A percentile compares a stretch with the other conserved stretches of the same genome.
Evolutionary conservation across 371 early-diverging fungal species (phyloP).

Genomic region (Mortierella sp.): DNA sequence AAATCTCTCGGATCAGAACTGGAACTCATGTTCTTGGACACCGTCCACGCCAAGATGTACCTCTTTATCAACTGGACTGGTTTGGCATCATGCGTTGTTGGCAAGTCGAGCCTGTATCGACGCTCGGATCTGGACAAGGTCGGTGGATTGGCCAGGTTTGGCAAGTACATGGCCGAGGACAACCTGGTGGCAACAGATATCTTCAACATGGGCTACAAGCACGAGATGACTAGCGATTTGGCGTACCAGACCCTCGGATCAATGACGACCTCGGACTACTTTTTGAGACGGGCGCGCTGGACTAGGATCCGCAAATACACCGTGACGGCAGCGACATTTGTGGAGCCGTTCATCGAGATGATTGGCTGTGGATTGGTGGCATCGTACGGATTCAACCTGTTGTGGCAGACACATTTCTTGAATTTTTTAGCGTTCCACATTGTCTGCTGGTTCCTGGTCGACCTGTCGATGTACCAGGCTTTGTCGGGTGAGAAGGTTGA

Average conservation of each 20-base stretch:
- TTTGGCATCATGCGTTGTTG: slow-evolving; percentile 90
- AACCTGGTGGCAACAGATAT: slow-evolving; percentile 91
- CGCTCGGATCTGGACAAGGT: slow-evolving; percentile 82
- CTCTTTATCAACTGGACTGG: slow-evolving; percentile 88
- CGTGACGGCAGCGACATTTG: slow-evolving; percentile 84
- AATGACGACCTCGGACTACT: slow-evolving; percentile 82
- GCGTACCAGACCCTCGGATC: slow-evolving; percentile 88
- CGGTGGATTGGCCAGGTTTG: slow-evolving; percentile 89
- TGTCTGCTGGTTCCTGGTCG: slow-evolving; percentile 80
- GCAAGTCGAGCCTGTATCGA: slow-evolving; percentile 93
- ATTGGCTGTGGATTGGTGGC: slow-evolving; percentile 83
- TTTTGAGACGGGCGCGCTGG: slow-evolving; percentile 90
- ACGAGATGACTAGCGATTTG: slow-evolving; percentile 88
- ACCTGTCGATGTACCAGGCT: slow-evolving; percentile 71
- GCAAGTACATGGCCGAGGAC: slow-evolving; percentile 94
- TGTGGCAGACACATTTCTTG: slow-evolving; percentile 62
- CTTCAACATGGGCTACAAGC: slow-evolving; percentile 84
- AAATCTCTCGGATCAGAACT: slow-evolving; percentile 85
- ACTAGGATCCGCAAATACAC: slow-evolving; percentile 92
- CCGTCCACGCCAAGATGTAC: slow-evolving; percentile 95
- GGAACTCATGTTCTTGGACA: slow-evolving; percentile 88
- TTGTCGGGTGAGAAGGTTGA: slow-evolving; percentile 58
- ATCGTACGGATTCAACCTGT: slow-evolving; percentile 67
- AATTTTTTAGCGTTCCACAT: slow-evolving; percentile 76
- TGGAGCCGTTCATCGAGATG: slow-evolving; percentile 94